phyloP scores from a whole-genome alignment of 768 basidiomycete species.

The Dentipellis fragilis region DNA sequence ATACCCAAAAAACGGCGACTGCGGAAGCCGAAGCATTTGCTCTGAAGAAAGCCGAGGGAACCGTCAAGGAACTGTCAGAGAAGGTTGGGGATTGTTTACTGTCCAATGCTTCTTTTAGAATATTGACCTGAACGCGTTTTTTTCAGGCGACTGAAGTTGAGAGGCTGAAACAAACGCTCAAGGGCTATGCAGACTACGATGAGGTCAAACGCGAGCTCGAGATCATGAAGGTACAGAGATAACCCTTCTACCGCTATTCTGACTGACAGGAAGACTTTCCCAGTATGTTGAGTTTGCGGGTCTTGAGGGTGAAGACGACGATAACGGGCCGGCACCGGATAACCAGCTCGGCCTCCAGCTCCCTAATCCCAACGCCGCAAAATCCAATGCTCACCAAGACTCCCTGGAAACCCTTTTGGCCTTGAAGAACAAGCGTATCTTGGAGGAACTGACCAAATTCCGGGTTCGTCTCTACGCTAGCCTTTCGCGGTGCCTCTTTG shows the following conservation, averaged over 20 bases:
- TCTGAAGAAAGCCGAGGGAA: conserved; percentile 49
- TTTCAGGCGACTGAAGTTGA: conserved; percentile 54
- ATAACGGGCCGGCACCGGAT: conserved; percentile 23
- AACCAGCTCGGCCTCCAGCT: conserved; percentile 50
- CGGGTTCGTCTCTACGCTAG: conserved; percentile 39
- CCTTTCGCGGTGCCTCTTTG: neutral
- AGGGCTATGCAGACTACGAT: conserved; percentile 80
- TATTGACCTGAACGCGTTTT: neutral
- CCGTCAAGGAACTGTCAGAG: conserved; percentile 47
- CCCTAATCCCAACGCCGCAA: conserved; percentile 84
- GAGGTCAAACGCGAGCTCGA: conserved; percentile 97
- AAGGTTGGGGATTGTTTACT: conserved; percentile 26
- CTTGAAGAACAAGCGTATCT: conserved; percentile 85
- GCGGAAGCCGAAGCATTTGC: conserved; percentile 36
- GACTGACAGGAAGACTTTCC: neutral
- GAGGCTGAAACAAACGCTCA: conserved; percentile 55
- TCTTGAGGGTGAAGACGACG: conserved; percentile 67
- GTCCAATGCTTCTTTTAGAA: neutral
- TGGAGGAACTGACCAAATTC: conserved; percentile 89
- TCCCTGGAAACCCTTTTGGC: conserved; percentile 88
- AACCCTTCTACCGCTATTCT: neutral
- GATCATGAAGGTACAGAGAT: conserved; percentile 79
- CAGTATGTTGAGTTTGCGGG: conserved; percentile 96
- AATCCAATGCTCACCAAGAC: conserved; percentile 65
- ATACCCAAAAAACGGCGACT: conserved; percentile 43